phyloP scores from a whole-genome alignment of 495 filamentous ascomycete species.

The Elasticomyces elasticus region DNA sequence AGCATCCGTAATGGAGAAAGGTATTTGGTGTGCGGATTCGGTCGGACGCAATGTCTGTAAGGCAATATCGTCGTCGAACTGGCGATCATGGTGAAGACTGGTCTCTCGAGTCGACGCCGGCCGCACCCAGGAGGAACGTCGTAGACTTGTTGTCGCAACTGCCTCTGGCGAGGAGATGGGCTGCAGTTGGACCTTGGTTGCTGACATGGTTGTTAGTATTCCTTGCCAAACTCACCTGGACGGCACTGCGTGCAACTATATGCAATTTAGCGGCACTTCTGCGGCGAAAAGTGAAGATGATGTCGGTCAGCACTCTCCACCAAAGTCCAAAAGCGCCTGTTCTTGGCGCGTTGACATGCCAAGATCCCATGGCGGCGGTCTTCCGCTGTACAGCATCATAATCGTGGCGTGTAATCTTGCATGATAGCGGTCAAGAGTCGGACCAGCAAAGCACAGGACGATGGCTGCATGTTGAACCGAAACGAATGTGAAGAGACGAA shows the following conservation, averaged over 20 bases:
- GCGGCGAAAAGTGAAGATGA: too few species aligned
- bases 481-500: too few species aligned
- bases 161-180: not conserved
- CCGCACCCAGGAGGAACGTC: not conserved
- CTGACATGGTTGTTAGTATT: not conserved
- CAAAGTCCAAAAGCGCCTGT: too few species aligned
- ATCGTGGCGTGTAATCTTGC: too few species aligned
- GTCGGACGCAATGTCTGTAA: constrained; percentile 4
- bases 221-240: not conserved
- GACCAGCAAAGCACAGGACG: too few species aligned
- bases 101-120: not conserved
- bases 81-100: not conserved
- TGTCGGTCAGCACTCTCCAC: too few species aligned
- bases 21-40: not conserved
- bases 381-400: too few species aligned
- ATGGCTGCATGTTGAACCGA: too few species aligned
- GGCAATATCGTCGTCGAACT: not conserved
- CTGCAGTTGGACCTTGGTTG: not conserved
- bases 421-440: too few species aligned
- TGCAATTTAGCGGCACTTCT: not conserved
- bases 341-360: too few species aligned
- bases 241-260: not conserved
- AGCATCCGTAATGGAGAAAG: constrained; percentile 12
- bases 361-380: too few species aligned
- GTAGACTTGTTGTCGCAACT: not conserved